Conservation (phyloP, 768 basidiomycete species). For the Pilatotrama ljubarskyi region DNA sequence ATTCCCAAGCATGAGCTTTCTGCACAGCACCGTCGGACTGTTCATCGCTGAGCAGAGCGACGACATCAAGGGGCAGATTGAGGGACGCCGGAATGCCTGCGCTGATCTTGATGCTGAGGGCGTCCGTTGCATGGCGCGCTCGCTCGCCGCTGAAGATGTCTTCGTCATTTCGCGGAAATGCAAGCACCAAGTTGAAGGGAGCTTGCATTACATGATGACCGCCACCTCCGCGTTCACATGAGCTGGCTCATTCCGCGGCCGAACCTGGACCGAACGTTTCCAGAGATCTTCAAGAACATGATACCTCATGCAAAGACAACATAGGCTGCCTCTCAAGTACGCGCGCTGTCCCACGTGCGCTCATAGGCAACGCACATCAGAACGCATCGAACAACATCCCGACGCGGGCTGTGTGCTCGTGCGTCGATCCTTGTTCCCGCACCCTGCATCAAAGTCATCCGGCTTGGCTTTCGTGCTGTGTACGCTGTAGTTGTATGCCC, state of each 20-base stretch:
- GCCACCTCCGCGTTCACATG: not conserved
- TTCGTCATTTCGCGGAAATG: not conserved
- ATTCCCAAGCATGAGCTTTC: too few species aligned
- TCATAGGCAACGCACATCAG: conserved; percentile 8
- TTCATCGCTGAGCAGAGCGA: not conserved
- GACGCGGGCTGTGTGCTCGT: not conserved
- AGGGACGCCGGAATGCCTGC: not conserved
- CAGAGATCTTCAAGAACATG: not conserved
- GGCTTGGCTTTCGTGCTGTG: not conserved
- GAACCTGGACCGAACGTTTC: not conserved
- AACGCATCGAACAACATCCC: not conserved
- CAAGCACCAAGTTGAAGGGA: too few species aligned
- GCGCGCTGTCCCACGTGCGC: conserved; percentile 1
- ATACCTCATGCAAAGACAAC: not conserved
- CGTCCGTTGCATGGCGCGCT: not conserved
- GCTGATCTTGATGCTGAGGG: conserved; percentile 7
- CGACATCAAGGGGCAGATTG: not conserved
- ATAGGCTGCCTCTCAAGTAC: too few species aligned
- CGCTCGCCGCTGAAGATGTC: not conserved
- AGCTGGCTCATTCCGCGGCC: not conserved
- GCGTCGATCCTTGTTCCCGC: conserved; percentile 1
- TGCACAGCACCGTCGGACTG: not conserved
- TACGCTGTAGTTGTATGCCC: not conserved
- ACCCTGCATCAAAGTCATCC: not conserved
- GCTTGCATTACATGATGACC: not conserved